These are phyloP conservation scores for Lasiodiplodia hormozganensis DNA, from an alignment of 2,329 filamentous ascomycete genomes.

Conservation along the genomic window DNA sequence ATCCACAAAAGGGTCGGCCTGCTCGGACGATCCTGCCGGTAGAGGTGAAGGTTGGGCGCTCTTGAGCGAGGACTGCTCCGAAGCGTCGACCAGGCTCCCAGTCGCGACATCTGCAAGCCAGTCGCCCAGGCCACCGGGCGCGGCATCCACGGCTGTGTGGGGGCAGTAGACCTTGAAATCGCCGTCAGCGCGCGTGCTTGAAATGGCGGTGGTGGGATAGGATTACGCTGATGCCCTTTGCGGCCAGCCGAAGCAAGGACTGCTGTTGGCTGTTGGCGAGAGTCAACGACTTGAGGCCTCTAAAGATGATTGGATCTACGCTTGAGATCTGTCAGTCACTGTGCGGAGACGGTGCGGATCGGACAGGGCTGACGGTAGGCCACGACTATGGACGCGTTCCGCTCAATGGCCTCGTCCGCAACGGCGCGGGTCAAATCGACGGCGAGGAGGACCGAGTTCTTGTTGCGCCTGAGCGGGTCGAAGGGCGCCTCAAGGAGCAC, in stretches of 20 bases:
- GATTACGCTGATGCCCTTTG: conserved; percentile 78
- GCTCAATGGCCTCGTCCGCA: conserved; percentile 84
- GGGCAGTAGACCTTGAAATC: conserved; percentile 76
- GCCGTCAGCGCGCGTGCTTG: not conserved
- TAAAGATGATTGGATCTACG: conserved; percentile 94
- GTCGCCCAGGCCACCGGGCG: conserved; percentile 83
- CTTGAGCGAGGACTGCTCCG: conserved; percentile 30
- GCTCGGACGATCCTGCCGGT: not conserved
- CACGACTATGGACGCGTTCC: conserved; percentile 79
- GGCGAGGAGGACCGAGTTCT: conserved; percentile 77
- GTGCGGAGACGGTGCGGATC: conserved; percentile 2
- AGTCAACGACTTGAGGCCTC: conserved; percentile 86
- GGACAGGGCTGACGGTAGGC: conserved; percentile 74
- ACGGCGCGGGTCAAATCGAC: conserved; percentile 91
- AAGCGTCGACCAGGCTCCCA: conserved; percentile 52
- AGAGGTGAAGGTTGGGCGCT: conserved; percentile 15
- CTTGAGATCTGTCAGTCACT: conserved; percentile 38
- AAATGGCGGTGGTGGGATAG: not conserved
- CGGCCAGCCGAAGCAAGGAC: conserved; percentile 80
- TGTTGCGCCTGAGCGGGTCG: conserved; percentile 61
- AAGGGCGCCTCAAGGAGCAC: conserved; percentile 74
- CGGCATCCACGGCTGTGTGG: conserved; percentile 92
- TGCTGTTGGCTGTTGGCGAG: conserved; percentile 85
- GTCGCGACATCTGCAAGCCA: conserved; percentile 91
- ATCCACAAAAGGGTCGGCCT: conserved; percentile 32